Evolutionary conservation across 2,329 filamentous ascomycete genomes (phyloP).

Genomic region (Fusarium irregulare): DNA sequence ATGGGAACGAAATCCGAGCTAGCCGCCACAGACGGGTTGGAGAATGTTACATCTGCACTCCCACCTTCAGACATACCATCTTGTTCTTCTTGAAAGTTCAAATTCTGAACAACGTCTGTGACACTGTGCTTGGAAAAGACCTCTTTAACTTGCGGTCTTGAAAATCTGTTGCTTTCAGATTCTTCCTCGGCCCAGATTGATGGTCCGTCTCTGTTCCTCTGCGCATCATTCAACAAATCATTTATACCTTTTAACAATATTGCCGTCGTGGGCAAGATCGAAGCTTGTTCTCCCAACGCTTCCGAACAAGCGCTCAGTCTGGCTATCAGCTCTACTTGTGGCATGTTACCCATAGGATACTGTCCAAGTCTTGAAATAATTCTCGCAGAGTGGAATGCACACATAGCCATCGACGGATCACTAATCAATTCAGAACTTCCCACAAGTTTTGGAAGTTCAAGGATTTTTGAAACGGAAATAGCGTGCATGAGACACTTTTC

Average conservation of each 20-base stretch:
- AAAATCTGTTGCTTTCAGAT: not conserved
- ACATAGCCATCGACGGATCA: constrained; percentile 27
- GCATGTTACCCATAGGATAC: constrained; percentile 16
- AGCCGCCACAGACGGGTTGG: not conserved
- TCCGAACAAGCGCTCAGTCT: constrained; percentile 1
- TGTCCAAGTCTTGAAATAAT: constrained; percentile 28
- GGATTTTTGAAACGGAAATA: constrained; percentile 6
- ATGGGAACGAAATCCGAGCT: not conserved
- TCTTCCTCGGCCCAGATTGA: constrained; percentile 31
- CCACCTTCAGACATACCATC: not conserved
- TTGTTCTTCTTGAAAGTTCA: constrained; percentile 3
- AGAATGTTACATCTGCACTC: not conserved
- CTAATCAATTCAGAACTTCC: constrained; percentile 16
- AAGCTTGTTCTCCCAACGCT: constrained; percentile 1
- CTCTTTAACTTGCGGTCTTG: not conserved
- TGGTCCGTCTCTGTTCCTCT: not conserved
- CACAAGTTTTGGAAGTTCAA: not conserved
- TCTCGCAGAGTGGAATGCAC: constrained; percentile 28
- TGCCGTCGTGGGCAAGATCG: not conserved
- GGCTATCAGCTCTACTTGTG: not conserved
- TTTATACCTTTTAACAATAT: constrained; percentile 20
- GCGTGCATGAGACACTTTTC: constrained; percentile 23
- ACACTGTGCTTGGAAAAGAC: constrained; percentile 22
- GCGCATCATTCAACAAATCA: constrained; percentile 14
- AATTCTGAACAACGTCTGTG: constrained; percentile 12